Base-by-base conservation (phyloP, 768 basidiomycete genomes). In the Pisolithus tinctorius region DNA sequence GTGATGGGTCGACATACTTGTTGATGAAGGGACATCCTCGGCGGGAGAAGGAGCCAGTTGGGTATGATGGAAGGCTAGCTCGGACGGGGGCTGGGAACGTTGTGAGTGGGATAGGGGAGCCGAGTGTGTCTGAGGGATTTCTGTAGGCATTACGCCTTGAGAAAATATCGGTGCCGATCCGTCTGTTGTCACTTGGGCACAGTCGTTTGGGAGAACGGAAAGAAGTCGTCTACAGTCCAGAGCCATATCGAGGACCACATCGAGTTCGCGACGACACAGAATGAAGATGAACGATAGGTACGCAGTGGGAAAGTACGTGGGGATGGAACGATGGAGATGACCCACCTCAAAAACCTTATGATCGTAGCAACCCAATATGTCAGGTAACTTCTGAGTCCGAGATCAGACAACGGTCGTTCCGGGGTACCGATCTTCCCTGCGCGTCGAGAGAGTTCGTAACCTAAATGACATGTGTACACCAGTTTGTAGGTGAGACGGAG, bases 351-450 rank as follows among this genome's bases (percentile, higher is more conserved):
- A 74, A 90, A 93, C 38, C 91, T 81, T n/a, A 93, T 68, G 52
- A 94, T 74, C 0, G 84, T 84, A 6, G 87, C 79, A 2, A 88
- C 81, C 92, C 92, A 94, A 63, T 85, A 93, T 7, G 88, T 79
- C 30, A 91, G 80, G 69, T 98, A 99, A 52, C 91, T 88, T 49
- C 88, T 80, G 10, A 94, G 75, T 6, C 96, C 96, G 14, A 98
- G 82, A 55, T 93, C 93, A 0, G 93, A 96, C 4, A 99, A 74
- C 1, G 96, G 96, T 8, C 95, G 82, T 70, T 99, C 96, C 0
- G 96, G 96, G 2, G 92, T 93, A 16, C 93, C 93, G 6, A 88
- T 75, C 60, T 85, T 89, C 1, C 85, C 83, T 10, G 80, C 76
- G 48, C 83, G 78, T 41, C 88, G 79, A 17, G 92, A 96, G 6